These are phyloP conservation scores for Phaffia australis DNA, from an alignment of 768 basidiomycete species.

Conservation along the genomic window DNA sequence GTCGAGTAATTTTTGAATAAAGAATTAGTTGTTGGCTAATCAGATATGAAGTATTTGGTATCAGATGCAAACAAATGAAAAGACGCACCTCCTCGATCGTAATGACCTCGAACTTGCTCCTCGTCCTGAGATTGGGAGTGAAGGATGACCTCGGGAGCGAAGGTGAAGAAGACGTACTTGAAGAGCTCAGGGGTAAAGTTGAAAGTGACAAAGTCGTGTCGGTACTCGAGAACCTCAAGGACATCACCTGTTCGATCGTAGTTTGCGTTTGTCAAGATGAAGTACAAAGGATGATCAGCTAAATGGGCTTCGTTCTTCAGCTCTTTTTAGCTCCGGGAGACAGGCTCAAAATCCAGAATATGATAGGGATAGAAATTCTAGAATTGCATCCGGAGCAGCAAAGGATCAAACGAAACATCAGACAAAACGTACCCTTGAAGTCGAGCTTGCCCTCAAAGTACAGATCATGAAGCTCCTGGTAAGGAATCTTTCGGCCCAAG, in stretches of 20 bases:
- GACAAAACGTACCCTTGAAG: conserved; percentile 61
- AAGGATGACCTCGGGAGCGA: conserved; percentile 86
- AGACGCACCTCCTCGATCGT: conserved; percentile 52
- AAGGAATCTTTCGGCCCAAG: conserved; percentile 83
- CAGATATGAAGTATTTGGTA: not conserved
- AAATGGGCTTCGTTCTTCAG: not conserved
- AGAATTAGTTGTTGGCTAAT: not conserved
- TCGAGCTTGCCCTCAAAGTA: conserved; percentile 95
- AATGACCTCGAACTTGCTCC: conserved; percentile 89
- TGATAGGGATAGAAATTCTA: not conserved
- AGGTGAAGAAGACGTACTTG: conserved; percentile 76
- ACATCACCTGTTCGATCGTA: conserved; percentile 58
- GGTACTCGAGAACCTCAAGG: conserved; percentile 80
- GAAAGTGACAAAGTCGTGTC: conserved; percentile 93
- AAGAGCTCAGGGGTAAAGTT: conserved; percentile 80
- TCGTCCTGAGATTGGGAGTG: conserved; percentile 88
- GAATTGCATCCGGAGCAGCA: not conserved
- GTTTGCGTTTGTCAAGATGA: not conserved
- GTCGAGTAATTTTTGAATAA: not conserved
- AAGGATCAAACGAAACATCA: conserved; percentile 9
- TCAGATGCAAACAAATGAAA: not conserved
- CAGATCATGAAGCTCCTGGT: conserved; percentile 95
- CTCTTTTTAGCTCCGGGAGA: not conserved
- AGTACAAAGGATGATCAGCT: not conserved
- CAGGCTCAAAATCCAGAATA: not conserved